Base-by-base conservation (phyloP, 495 filamentous ascomycete genomes). In the Monascus purpureus region DNA sequence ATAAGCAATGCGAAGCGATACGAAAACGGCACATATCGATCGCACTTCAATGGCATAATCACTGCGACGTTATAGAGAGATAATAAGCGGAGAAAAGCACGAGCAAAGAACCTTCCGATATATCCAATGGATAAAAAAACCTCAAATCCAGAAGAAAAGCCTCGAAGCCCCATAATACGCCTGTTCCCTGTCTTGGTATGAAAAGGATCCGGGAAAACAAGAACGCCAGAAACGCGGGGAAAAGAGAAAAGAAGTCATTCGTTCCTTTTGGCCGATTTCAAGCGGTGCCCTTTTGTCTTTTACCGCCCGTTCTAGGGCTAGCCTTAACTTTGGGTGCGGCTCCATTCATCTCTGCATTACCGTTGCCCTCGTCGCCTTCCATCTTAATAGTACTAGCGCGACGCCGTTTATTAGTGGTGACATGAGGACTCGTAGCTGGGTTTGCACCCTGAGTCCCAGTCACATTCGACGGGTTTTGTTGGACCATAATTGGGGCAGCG, bases 371-470 rank as follows among this genome's bases (percentile, higher is more conserved):
- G 12, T 87, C 82, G 12, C 63, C 70, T 36, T 88, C 84, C 22
- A 66, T 59, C 59, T 92, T 90, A 30, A 88, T 79, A 3, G 72
- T 72, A 37, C 82, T 86, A 7, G 76, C 62, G 25, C 83, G 63
- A 35, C 86, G 67, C 36, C 83, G 73, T 57, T 90, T 87, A 47
- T 77, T 80, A 28, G n/a, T n/a, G n/a, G 68, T 75, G 19, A 77
- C 73, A 33, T 77, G 80, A 7, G 86, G 86, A 32, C 84, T 92
- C 2, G 86, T 88, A 47, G 82, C 92, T 5, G 81, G 78, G 42
- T 80, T 87, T 2, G 74, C 73, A 1, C 69, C 79, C 38, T 76
- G 75, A n/a, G 68, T 78, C 37, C 63, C 49, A 33, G 51, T 56
- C n/a, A 54, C 65, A 35, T 64, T 70, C 27, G 67, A 63, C 50